A percentile compares a stretch with the other conserved stretches of the same genome.
Evolutionary conservation across 169 alveolate species (phyloP).

Genomic region (Cardiosporidium cionae): DNA sequence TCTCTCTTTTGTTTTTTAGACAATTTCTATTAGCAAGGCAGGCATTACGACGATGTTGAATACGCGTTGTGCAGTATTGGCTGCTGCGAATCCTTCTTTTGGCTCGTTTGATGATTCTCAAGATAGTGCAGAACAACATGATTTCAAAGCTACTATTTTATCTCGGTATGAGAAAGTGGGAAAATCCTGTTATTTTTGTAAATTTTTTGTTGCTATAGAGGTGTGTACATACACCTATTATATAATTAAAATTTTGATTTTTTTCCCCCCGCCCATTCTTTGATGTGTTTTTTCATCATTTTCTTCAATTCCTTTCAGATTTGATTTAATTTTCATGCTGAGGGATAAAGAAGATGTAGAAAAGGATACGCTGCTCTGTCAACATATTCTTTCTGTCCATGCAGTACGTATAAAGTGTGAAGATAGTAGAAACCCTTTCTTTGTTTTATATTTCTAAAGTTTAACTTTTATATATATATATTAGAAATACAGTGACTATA

Average conservation of each 20-base stretch:
- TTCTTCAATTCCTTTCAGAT: conserved; percentile 82
- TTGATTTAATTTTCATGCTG: conserved; percentile 94
- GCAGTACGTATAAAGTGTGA: too few relatives aligned
- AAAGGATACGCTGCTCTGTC: conserved; percentile 80
- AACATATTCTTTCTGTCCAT: conserved; percentile 76
- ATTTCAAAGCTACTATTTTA: conserved; percentile 92
- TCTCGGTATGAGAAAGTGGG: conserved; percentile 24
- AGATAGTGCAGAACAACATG: conserved; percentile 95
- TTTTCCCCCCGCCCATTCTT: too few relatives aligned
- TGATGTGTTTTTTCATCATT: too few relatives aligned
- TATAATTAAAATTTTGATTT: too few relatives aligned
- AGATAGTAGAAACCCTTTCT: too few relatives aligned
- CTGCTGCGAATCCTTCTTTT: conserved; percentile 99
- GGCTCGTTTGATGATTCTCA: conserved; percentile 94
- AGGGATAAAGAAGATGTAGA: conserved; percentile 88
- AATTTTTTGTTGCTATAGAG: too few relatives aligned
- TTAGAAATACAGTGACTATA: too few relatives aligned
- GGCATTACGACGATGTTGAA: conserved; percentile 94
- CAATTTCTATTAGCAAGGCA: conserved; percentile 98
- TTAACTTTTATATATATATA: too few relatives aligned
- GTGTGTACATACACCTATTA: too few relatives aligned
- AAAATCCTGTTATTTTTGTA: too few relatives aligned
- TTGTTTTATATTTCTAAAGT: too few relatives aligned
- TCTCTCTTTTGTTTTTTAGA: conserved; percentile 32
- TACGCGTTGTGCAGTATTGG: conserved; percentile 87